A percentile compares a stretch with the other conserved stretches of the same genome.
Evolutionary conservation across 805 yeast species (phyloP).

Genomic region (Nakazawaea anatomiae): DNA sequence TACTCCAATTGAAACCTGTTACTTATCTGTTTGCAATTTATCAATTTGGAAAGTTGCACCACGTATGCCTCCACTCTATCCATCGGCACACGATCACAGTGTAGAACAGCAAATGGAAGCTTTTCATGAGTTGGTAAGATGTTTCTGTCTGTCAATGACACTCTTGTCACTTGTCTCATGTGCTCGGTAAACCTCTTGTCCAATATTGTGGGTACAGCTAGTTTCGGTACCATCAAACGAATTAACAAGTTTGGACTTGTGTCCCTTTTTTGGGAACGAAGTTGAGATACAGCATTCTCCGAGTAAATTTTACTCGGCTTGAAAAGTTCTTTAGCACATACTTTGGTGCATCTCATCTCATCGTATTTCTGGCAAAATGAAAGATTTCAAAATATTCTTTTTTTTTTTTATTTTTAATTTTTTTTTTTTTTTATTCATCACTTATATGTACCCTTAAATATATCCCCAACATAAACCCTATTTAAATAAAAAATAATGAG

Average conservation of each 20-base stretch:
- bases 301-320: background rate
- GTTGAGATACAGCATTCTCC: background rate
- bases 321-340: background rate
- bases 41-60: background rate
- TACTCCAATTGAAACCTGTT: background rate
- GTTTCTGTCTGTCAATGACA: background rate
- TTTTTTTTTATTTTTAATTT: background rate
- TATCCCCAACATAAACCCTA: background rate
- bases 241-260: background rate
- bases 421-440: no score
- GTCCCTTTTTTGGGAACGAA: background rate
- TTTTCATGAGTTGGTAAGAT: background rate
- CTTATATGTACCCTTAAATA: background rate
- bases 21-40: conserved; percentile 1
- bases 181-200: background rate
- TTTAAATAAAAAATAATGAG: background rate
- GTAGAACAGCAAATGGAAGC: conserved; percentile 1
- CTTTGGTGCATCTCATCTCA: background rate
- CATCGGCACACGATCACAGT: background rate
- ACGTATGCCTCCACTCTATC: background rate
- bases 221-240: conserved; percentile 3
- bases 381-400: background rate
- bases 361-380: background rate
- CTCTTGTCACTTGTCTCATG: background rate
- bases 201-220: background rate